These are phyloP conservation scores for Colletotrichum tanaceti DNA, from an alignment of 2,329 filamentous ascomycete genomes.

Conservation along the genomic window DNA sequence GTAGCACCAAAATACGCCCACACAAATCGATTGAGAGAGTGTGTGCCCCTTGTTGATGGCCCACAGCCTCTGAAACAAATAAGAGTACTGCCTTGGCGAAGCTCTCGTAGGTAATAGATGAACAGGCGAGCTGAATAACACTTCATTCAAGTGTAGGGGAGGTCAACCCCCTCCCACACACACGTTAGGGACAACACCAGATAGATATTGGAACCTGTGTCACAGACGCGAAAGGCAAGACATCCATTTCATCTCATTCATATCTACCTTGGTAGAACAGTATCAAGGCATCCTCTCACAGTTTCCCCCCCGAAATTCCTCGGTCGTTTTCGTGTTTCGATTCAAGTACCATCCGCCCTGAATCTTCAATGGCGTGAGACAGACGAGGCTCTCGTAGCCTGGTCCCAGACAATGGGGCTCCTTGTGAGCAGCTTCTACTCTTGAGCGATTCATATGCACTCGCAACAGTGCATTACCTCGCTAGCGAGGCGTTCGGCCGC, in stretches of 20 bases:
- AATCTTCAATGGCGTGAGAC: background rate
- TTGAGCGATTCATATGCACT: background rate
- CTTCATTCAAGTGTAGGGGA: too few relatives aligned
- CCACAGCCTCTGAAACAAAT: background rate
- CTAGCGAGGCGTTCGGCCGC: background rate
- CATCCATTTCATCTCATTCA: conserved; percentile 42
- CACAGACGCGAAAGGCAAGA: conserved; percentile 24
- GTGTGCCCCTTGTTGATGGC: background rate
- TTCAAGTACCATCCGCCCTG: background rate
- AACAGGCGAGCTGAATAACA: too few relatives aligned
- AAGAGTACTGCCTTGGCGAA: too few relatives aligned
- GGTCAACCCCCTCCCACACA: too few relatives aligned
- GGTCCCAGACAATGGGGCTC: background rate
- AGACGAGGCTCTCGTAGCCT: background rate
- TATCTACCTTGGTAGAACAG: conserved; percentile 36
- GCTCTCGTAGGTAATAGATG: too few relatives aligned
- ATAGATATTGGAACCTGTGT: background rate
- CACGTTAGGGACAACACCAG: background rate
- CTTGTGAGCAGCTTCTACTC: background rate
- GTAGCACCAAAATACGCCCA: background rate
- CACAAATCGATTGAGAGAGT: background rate
- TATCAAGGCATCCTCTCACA: conserved; percentile 13
- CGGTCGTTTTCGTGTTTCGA: conserved; percentile 17
- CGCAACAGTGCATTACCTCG: background rate
- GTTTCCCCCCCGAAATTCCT: conserved; percentile 12